Evolutionary conservation across 352 stramenopile species (phyloP), one percentile per base, ranked within the genome.

Genomic region (Phytophthora macrochlamydospora): DNA sequence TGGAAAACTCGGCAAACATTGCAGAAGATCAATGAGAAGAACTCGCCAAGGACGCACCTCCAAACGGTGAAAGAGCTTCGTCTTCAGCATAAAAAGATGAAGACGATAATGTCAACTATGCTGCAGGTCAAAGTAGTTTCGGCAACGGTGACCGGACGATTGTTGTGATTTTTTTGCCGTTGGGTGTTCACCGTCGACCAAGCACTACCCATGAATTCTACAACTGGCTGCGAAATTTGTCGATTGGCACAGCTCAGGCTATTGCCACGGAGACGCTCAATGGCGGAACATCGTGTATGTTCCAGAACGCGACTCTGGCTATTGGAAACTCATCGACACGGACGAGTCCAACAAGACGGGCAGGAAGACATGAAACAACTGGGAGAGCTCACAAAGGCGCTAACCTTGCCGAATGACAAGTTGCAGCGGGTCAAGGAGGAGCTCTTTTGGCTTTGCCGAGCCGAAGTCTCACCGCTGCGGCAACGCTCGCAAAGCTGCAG

Each of bases 261-360:
- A 60, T 46, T 70, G 62, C 30, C 62, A 70, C 44, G 62, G 54
- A 3, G 55, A 65, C 56, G 11, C 59, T 37, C 54, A 45, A 11
- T 63, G 55, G 62, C 18, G 55, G 51, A 70, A 70, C 35, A 70
- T 65, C 55, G 62, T 70, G 40, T 60, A 35, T 59, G 62, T 65
- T n/a, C 62, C 56, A 45, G 51, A 48, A 13, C 8, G 46, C 29
- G 37, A 38, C n/a, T 29, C 29, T 5, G 42, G 62, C 33, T 70
- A 70, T 44, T 70, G 54, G 62, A 42, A 65, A n/a, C 42, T 70
- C 13, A 60, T 70, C 42, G 62, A 70, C 52, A 70, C 60, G 62
- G 54, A 70, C 43, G 40, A 64, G 49, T 70, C 62, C 13, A 35
- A 48, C 30, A 33, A 24, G 35, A 24, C 18, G 18, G 18, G 18